Evolutionary conservation across 805 yeast genomes (phyloP), one percentile per base, ranked within the genome.

Genomic region (Blastobotrys americana): DNA sequence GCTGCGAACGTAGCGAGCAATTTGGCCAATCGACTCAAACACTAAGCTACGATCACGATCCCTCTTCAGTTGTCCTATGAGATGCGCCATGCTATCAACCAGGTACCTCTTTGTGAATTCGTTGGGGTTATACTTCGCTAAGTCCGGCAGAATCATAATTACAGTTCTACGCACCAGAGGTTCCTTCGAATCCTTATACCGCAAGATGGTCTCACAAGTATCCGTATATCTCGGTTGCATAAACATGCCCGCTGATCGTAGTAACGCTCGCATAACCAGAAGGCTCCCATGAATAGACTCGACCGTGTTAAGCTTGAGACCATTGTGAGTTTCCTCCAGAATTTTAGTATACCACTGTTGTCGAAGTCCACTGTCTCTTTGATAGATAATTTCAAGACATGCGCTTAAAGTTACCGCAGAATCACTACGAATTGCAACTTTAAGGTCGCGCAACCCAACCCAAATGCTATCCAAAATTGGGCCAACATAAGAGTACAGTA

Each of bases 271-370:
- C 59, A 80, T 88, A 0, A 85, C 93, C 34, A 90, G 67, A 18
- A 90, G 66, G 0, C 95, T 77, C 0, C 96, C 97, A 61, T 90
- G 97, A n/a, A 86, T 74, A 2, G 82, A 70, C 49, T 88, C 97
- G 16, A 76, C 67, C 0, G 77, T 62, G 34, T 68, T 70, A 6
- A 62, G 42, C 37, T 70, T 74, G 53, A 84, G 68, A 0, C 84
- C 82, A 37, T 66, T 67, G 2, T 78, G 75, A 4, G 90, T 84
- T 56, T 80, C 84, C 36, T 77, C 81, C 51, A 81, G 74, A 25
- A 90, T 68, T 44, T 76, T 73, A 47, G 73, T 73, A 56, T 85
- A 82, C 93, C 96, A 87, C 51, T 76, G 77, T 47, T 76, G 77
- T 47, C 88, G 74, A 41, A 84, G 65, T 33, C 76, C 76, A 6